phyloP scores from a whole-genome alignment of 352 stramenopile genomes.

The Globisporangium middletonii region DNA sequence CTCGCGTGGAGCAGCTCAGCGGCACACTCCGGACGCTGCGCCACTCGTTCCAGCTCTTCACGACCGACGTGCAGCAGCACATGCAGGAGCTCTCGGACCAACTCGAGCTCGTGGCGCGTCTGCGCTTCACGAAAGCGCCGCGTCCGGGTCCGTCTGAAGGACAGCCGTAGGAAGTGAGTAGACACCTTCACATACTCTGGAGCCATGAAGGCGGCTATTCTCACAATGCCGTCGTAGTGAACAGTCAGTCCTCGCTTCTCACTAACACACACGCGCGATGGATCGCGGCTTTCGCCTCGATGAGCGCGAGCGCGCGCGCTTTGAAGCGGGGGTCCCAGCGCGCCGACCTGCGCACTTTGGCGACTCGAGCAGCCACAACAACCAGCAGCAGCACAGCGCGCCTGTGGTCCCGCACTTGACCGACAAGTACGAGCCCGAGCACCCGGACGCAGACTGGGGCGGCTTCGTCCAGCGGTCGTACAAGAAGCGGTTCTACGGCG shows the following conservation, averaged over 20 bases:
- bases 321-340: slow-evolving; percentile 16
- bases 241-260: too few relatives aligned
- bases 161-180: neutral
- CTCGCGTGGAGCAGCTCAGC: slow-evolving; percentile 32
- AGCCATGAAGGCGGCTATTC: too few relatives aligned
- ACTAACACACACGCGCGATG: slow-evolving; percentile 16
- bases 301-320: slow-evolving; percentile 29
- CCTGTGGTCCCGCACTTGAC: slow-evolving; percentile 38
- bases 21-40: slow-evolving; percentile 38
- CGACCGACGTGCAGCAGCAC: slow-evolving; percentile 38
- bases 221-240: too few relatives aligned
- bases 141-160: neutral
- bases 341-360: slow-evolving; percentile 1
- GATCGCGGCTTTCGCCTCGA: slow-evolving; percentile 37
- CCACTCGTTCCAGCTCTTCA: slow-evolving; percentile 55
- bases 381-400: slow-evolving; percentile 8
- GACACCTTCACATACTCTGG: too few relatives aligned
- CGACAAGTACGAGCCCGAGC: slow-evolving; percentile 69
- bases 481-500: slow-evolving; percentile 58
- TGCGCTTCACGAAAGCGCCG: neutral
- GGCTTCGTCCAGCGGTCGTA: slow-evolving; percentile 54
- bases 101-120: slow-evolving; percentile 23
- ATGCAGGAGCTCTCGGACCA: slow-evolving; percentile 43
- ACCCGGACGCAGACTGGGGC: slow-evolving; percentile 71
- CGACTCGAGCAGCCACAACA: slow-evolving; percentile 6